A percentile compares a stretch with the other conserved stretches of the same genome.
Evolutionary conservation across 2,329 filamentous ascomycete species (phyloP).

Genomic region (Passalora sequoiae): DNA sequence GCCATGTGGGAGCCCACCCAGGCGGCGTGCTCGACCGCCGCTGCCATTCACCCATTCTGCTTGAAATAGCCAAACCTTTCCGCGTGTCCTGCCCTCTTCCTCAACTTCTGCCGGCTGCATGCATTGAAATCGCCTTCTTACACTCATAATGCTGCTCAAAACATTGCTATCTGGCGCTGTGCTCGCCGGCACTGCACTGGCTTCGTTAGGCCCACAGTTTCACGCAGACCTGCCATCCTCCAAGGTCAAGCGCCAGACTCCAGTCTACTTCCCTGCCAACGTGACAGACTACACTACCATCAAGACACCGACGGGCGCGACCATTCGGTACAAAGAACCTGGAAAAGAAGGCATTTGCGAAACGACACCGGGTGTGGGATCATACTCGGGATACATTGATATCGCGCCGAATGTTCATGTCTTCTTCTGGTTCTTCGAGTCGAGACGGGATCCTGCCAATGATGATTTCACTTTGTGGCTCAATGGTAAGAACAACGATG

Average conservation of each 20-base stretch:
- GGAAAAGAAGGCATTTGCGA: constrained; percentile 38
- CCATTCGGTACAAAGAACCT: constrained; percentile 38
- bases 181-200: not conserved
- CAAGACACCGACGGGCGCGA: constrained; percentile 30
- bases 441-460: constrained; percentile 47
- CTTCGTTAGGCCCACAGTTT: constrained; percentile 4
- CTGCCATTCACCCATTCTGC: too few species aligned
- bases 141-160: not conserved
- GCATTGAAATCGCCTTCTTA: too few species aligned
- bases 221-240: not conserved
- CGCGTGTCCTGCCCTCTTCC: too few species aligned
- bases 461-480: constrained; percentile 59
- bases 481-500: too few species aligned
- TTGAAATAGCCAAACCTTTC: too few species aligned
- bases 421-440: constrained; percentile 63
- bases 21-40: too few species aligned
- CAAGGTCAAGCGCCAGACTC: constrained; percentile 16
- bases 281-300: constrained; percentile 43
- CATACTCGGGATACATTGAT: constrained; percentile 41
- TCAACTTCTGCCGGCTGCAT: too few species aligned
- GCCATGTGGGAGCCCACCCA: too few species aligned
- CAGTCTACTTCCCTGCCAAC: constrained; percentile 36
- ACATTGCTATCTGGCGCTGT: not conserved
- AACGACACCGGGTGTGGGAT: constrained; percentile 48
- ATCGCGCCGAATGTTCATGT: constrained; percentile 40